These are phyloP conservation scores for Populus trichocarpa DNA, from an alignment of 441 rosid genomes.

Conservation along the genomic window DNA sequence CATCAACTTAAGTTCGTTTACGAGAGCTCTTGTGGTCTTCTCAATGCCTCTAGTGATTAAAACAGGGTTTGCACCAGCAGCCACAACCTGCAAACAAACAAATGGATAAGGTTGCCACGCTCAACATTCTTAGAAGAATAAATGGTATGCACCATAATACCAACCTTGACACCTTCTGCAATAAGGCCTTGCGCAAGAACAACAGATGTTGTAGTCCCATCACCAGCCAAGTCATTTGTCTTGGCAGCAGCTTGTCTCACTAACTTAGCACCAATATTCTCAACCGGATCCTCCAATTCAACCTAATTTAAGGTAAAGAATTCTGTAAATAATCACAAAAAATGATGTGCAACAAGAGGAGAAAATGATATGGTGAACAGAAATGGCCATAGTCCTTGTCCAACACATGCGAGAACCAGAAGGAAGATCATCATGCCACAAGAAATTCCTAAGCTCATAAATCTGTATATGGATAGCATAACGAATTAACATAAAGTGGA, in stretches of 20 bases:
- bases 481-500: neutral
- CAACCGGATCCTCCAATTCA: constrained; percentile 96
- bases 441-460: neutral
- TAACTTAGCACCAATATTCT: constrained; percentile 92
- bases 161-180: constrained; percentile 93
- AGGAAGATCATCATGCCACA: neutral
- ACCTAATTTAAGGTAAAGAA: constrained; percentile 40
- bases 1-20: constrained; percentile 27
- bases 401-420: too few relatives aligned
- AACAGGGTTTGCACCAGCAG: constrained; percentile 93
- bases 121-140: too few relatives aligned
- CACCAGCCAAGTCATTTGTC: constrained; percentile 97
- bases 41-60: constrained; percentile 86
- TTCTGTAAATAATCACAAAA: neutral
- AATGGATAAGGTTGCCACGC: too few relatives aligned
- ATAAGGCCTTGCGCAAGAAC: constrained; percentile 97
- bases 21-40: constrained; percentile 77
- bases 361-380: too few relatives aligned
- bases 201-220: constrained; percentile 96
- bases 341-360: too few relatives aligned
- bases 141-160: neutral
- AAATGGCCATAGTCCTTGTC: too few relatives aligned
- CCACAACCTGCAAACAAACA: constrained; percentile 41
- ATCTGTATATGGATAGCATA: neutral
- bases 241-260: constrained; percentile 98